Evolutionary conservation across 1,284 basidiomycete species (phyloP).

Genomic region (Microbotryum violaceum): DNA sequence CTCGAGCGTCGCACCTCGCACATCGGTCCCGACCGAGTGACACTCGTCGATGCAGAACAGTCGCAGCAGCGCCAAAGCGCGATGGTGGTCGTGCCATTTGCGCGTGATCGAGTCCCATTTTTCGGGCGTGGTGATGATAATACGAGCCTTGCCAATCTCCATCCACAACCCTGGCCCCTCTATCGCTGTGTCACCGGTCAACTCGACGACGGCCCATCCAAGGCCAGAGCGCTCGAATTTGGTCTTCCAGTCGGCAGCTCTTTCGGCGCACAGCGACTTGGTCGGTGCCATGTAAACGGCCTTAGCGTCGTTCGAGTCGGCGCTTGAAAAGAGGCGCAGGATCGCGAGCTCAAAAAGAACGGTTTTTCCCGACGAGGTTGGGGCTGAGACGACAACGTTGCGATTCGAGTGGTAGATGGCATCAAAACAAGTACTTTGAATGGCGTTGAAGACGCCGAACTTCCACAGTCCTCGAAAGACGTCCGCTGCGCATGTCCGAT

Average conservation of each 20-base stretch:
- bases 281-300: slow-evolving; percentile 76
- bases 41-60: slow-evolving; percentile 79
- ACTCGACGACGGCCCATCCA: slow-evolving; percentile 59
- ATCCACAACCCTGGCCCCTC: slow-evolving; percentile 47
- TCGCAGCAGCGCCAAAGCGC: slow-evolving; percentile 48
- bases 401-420: slow-evolving; percentile 60
- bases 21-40: slow-evolving; percentile 75
- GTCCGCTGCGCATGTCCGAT: slow-evolving; percentile 53
- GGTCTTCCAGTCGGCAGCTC: slow-evolving; percentile 69
- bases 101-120: slow-evolving; percentile 90
- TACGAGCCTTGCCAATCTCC: slow-evolving; percentile 60
- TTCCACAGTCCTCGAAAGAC: slow-evolving; percentile 71
- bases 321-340: slow-evolving; percentile 59
- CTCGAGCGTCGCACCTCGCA: slow-evolving; percentile 81
- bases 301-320: slow-evolving; percentile 46
- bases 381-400: slow-evolving; percentile 69
- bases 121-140: slow-evolving; percentile 69
- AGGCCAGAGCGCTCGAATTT: slow-evolving; percentile 65
- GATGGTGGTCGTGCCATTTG: slow-evolving; percentile 51
- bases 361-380: slow-evolving; percentile 88
- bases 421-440: slow-evolving; percentile 75
- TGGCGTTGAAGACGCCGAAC: slow-evolving; percentile 80
- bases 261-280: slow-evolving; percentile 64
- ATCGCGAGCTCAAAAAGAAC: slow-evolving; percentile 81
- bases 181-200: slow-evolving; percentile 78